phyloP scores from a whole-genome alignment of 345 rosid species.

The Lepidium aucheri region DNA sequence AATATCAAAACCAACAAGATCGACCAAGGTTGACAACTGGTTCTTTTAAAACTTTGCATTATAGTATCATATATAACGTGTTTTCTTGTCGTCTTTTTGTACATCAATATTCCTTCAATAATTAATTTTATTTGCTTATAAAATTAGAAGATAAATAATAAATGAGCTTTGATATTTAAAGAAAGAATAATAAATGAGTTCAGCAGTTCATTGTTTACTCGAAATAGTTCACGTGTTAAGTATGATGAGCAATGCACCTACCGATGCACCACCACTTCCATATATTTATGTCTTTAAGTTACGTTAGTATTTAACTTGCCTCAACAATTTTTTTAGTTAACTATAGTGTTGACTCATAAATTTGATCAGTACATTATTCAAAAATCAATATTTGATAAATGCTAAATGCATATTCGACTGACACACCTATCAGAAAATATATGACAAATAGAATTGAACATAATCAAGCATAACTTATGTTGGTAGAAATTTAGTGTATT shows the following conservation, averaged over 20 bases:
- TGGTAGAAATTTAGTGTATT: neutral
- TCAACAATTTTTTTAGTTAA: neutral
- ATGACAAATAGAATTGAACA: neutral
- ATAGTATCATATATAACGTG: neutral
- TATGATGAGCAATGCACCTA: neutral
- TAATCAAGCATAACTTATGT: neutral
- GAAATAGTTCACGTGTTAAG: neutral
- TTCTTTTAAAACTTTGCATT: too few species aligned
- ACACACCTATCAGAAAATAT: neutral
- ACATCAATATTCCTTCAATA: neutral
- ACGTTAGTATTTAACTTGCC: neutral
- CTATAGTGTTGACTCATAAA: neutral
- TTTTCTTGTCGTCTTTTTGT: neutral
- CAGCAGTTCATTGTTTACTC: neutral
- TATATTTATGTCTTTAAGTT: neutral
- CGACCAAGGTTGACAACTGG: too few species aligned
- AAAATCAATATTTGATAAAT: neutral
- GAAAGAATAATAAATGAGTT: neutral
- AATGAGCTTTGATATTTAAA: neutral
- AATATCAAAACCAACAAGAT: too few species aligned
- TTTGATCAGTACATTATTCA: neutral
- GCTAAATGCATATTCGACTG: neutral
- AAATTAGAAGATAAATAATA: neutral
- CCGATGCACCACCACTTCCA: neutral
- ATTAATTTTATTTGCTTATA: neutral